Conservation (phyloP, 2,329 filamentous ascomycete genomes). For the Cercospora zeae-maydis region DNA sequence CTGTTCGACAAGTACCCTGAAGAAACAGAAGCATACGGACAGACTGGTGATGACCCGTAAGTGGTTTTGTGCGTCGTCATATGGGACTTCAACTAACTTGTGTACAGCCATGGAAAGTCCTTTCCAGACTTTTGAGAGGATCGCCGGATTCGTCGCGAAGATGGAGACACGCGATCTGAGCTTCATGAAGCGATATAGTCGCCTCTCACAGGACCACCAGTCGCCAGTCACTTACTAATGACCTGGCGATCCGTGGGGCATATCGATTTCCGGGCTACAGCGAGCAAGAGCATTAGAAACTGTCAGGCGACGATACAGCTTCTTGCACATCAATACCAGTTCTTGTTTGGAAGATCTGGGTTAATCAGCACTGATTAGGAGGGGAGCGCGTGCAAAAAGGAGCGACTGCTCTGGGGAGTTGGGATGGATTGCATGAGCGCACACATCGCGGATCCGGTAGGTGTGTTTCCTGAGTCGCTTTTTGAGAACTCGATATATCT, state of each 20-base stretch:
- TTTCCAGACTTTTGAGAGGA: slow-evolving; percentile 66
- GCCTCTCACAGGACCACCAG: slow-evolving; percentile 8
- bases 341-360: neutral
- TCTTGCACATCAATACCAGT: neutral
- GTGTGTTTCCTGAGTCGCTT: neutral
- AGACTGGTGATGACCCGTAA: slow-evolving; percentile 76
- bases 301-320: slow-evolving; percentile 7
- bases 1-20: slow-evolving; percentile 98
- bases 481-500: neutral
- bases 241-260: slow-evolving; percentile 2
- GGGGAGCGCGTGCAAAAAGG: neutral
- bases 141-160: neutral
- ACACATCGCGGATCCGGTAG: neutral
- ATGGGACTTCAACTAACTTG: slow-evolving; percentile 16
- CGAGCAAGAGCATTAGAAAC: neutral
- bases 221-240: neutral
- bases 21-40: slow-evolving; percentile 88
- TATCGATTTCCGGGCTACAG: slow-evolving; percentile 4
- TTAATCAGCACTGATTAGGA: slow-evolving; percentile 7
- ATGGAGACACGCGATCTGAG: neutral
- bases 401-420: neutral
- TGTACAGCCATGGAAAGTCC: slow-evolving; percentile 64
- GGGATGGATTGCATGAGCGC: neutral
- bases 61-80: slow-evolving; percentile 41
- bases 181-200: slow-evolving; percentile 5